Conservation (phyloP, 306 rosid species). For the Gynostemma pentaphyllum region DNA sequence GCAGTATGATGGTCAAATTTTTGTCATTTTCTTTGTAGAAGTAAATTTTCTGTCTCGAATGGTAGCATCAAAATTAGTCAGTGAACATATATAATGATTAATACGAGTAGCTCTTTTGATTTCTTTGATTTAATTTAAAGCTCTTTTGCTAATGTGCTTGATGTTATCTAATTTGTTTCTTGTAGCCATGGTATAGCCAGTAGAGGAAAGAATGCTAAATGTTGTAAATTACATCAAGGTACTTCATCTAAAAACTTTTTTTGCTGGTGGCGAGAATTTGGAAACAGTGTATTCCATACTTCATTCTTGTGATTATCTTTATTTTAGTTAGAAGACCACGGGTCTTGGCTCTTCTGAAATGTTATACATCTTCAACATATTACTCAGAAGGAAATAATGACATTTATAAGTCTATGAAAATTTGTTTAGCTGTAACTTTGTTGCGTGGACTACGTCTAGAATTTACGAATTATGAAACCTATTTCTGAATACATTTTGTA, state of each 20-base stretch:
- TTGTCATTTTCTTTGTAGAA: background rate
- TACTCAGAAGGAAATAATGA: background rate
- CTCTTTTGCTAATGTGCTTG: background rate
- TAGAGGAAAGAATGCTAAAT: constrained; percentile 55
- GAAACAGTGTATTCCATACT: background rate
- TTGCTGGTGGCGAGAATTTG: background rate
- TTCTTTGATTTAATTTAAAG: background rate
- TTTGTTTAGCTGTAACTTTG: background rate
- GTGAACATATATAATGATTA: background rate
- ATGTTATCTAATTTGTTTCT: background rate
- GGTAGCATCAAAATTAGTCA: background rate
- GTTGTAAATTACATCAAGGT: constrained; percentile 75
- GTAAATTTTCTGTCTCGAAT: background rate
- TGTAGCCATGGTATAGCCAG: constrained; percentile 30
- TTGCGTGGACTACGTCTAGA: background rate
- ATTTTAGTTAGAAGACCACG: background rate
- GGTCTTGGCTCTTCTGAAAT: background rate
- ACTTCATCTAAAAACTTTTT: background rate
- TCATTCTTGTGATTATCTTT: background rate
- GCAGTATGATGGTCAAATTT: background rate
- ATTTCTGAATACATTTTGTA: background rate
- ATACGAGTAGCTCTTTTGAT: background rate
- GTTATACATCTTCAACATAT: background rate
- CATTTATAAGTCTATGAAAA: background rate
- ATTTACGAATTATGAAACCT: background rate